Evolutionary conservation across 768 basidiomycete genomes (phyloP), one percentile per base, ranked within the genome.

Genomic region (Boletus reticulatus): DNA sequence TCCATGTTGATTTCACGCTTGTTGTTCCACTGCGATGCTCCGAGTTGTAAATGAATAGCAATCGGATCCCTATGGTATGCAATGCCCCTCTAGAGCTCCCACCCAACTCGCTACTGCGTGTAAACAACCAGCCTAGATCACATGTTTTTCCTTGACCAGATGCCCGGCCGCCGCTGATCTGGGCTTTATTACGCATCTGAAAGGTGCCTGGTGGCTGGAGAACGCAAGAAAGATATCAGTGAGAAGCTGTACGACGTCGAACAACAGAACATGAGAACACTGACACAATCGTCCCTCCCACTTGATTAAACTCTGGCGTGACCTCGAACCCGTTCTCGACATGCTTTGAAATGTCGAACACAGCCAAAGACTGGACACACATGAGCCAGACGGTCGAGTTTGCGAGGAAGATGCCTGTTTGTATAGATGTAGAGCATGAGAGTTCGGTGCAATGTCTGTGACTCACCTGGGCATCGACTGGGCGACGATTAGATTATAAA

Each of bases 271-370:
- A 36, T 14, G 22, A 4, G 14, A n/a, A 11, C 22, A 60, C 61
- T 2, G 0, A 63, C 63, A 57, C 7, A 6, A 60, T 34, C 27
- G 52, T 54, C 4, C 24, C 59, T 9, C 63, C 63, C 7, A 50
- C 59, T 39, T 46, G 45, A 43, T 76, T 76, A 47, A 78, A 74
- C 51, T 80, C 76, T 4, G 80, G 79, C 0, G 75, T 72, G 27
- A 80, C 66, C 19, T 75, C 75, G 1, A 71, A 60, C 1, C 77
- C 78, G 19, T 77, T 70, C 51, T 74, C 74, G 1, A 77, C 58
- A 0, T 60, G 67, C 37, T 77, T 79, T 14, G 67, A 66, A 20
- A 82, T 73, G 32, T 79, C 62, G 39, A 82, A 79, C 11, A 69
- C 73, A 1, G 79, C 76, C 22, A 82, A 74, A 6, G 76, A 71